phyloP scores from a whole-genome alignment of 1,139 yeast genomes.

The Kurtzmaniella natalensis region DNA sequence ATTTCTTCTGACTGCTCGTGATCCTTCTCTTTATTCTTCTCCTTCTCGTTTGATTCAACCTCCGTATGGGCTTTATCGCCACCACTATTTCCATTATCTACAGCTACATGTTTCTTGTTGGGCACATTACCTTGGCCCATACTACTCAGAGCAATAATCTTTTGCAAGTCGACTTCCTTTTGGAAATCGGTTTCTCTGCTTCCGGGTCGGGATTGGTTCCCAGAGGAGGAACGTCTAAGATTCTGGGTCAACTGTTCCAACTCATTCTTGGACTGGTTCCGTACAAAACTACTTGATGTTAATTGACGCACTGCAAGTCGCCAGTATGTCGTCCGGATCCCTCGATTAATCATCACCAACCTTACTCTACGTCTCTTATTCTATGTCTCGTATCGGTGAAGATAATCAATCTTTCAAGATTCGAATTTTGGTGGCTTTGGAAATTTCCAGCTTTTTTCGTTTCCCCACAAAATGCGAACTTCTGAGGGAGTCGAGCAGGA shows the following conservation, averaged over 20 bases:
- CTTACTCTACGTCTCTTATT: no score
- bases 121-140: not conserved
- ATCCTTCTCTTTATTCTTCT: slow-evolving; percentile 1
- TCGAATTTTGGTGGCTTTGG: no score
- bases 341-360: no score
- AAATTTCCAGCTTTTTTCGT: no score
- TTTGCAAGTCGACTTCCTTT: slow-evolving; percentile 6
- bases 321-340: no score
- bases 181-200: not conserved
- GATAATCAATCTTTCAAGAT: no score
- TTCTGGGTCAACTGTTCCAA: slow-evolving; percentile 2
- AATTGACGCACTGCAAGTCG: not conserved
- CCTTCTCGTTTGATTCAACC: slow-evolving; percentile 5
- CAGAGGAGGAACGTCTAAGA: not conserved
- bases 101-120: not conserved
- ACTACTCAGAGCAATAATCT: slow-evolving; percentile 17
- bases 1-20: slow-evolving; percentile 3
- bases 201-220: slow-evolving; percentile 1
- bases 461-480: no score
- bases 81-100: no score
- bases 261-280: not conserved
- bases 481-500: no score
- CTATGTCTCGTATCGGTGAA: no score
- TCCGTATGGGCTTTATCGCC: slow-evolving; percentile 8
- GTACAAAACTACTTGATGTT: not conserved